These are phyloP conservation scores for Isabelozyma rhagii DNA, from an alignment of 805 yeast species.

Conservation along the genomic window DNA sequence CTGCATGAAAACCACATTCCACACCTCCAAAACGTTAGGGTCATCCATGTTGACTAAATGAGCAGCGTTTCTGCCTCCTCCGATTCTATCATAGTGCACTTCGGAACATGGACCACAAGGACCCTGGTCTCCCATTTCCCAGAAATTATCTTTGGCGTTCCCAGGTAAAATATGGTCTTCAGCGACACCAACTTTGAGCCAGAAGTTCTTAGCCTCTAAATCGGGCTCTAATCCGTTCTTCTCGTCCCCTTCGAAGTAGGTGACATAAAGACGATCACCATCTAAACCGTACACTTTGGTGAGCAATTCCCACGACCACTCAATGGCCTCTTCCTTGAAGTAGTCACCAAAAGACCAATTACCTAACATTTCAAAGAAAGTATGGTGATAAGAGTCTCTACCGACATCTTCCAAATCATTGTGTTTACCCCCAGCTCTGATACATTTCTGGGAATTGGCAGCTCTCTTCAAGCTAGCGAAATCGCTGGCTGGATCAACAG, in stretches of 20 bases:
- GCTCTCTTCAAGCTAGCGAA: constrained; percentile 84
- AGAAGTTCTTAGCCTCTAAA: constrained; percentile 82
- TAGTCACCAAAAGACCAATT: constrained; percentile 99
- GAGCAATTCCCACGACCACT: constrained; percentile 86
- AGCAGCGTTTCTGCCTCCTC: constrained; percentile 97
- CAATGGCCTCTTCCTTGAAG: constrained; percentile 91
- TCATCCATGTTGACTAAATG: constrained; percentile 91
- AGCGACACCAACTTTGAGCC: constrained; percentile 85
- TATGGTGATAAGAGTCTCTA: constrained; percentile 95
- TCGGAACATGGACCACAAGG: constrained; percentile 99
- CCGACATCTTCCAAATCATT: constrained; percentile 98
- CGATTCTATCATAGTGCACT: constrained; percentile 95
- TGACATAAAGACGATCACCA: constrained; percentile 80
- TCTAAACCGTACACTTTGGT: constrained; percentile 82
- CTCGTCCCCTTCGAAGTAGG: constrained; percentile 94
- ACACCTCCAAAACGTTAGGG: constrained; percentile 94
- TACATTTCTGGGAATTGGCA: constrained; percentile 94
- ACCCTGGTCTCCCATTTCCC: constrained; percentile 99
- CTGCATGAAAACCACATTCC: constrained; percentile 98
- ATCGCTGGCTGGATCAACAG: constrained; percentile 92
- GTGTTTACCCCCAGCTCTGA: constrained; percentile 99
- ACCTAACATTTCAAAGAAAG: constrained; percentile 98
- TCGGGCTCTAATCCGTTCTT: constrained; percentile 84
- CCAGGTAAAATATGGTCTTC: constrained; percentile 95
- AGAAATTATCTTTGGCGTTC: constrained; percentile 84